Percentiles rank a stretch among this genome's conserved stretches.
phyloP scores from a whole-genome alignment of 2,329 filamentous ascomycete genomes.

The Purpureocillium takamizusanense region DNA sequence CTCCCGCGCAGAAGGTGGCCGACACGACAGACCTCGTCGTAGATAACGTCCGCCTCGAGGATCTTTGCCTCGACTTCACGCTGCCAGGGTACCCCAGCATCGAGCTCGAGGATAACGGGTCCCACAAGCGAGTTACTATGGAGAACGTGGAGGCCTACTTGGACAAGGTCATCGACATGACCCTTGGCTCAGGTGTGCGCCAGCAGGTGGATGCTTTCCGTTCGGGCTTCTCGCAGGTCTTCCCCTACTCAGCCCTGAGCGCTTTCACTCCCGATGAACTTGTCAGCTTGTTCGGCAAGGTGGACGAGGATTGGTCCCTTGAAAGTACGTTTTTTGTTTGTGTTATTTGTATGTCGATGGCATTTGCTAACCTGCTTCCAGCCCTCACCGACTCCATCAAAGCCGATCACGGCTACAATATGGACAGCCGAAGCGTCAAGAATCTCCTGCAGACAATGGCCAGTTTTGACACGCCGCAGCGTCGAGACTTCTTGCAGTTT shows the following conservation, averaged over 20 bases:
- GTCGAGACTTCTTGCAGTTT: slow-evolving; percentile 93
- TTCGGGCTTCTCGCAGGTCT: slow-evolving; percentile 86
- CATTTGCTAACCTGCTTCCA: slow-evolving; percentile 24
- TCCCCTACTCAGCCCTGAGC: slow-evolving; percentile 84
- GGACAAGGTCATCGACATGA: slow-evolving; percentile 84
- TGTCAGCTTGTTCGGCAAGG: slow-evolving; percentile 85
- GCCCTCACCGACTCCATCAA: slow-evolving; percentile 97
- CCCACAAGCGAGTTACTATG: slow-evolving; percentile 69
- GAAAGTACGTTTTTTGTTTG: slow-evolving; percentile 57
- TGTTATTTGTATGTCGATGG: not conserved
- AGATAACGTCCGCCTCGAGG: slow-evolving; percentile 71
- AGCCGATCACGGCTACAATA: slow-evolving; percentile 95
- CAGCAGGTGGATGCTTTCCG: slow-evolving; percentile 88
- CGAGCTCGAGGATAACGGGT: slow-evolving; percentile 69
- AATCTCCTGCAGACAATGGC: slow-evolving; percentile 95
- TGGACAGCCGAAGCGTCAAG: slow-evolving; percentile 92
- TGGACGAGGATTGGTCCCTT: slow-evolving; percentile 94
- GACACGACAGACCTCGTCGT: slow-evolving; percentile 63
- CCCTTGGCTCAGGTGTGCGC: slow-evolving; percentile 78
- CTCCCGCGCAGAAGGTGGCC: slow-evolving; percentile 59
- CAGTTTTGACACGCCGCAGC: slow-evolving; percentile 62
- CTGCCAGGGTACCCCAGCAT: slow-evolving; percentile 84
- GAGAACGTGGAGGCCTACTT: slow-evolving; percentile 87
- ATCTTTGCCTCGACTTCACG: slow-evolving; percentile 88
- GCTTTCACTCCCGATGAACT: slow-evolving; percentile 94